These are phyloP conservation scores for Psidium friedrichsthalianum DNA, from an alignment of 345 rosid genomes.

Conservation along the genomic window DNA sequence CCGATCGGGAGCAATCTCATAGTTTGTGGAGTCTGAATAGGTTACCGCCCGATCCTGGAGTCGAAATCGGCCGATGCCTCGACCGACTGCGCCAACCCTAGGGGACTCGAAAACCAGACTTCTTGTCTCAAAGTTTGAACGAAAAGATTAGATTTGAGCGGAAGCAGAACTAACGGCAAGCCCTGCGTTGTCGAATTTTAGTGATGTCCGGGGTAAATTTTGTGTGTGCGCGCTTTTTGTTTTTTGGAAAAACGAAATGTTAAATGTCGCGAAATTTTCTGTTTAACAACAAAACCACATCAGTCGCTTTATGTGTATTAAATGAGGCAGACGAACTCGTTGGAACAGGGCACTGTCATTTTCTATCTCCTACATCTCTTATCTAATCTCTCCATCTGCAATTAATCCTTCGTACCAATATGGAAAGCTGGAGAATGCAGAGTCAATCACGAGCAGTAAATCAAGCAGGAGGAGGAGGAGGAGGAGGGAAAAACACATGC, in stretches of 20 bases:
- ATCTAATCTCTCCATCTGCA: neutral
- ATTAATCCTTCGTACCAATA: neutral
- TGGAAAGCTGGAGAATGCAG: neutral
- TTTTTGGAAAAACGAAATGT: too few species aligned
- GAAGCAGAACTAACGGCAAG: neutral
- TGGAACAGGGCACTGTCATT: neutral
- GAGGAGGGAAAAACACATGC: neutral
- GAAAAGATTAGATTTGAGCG: neutral
- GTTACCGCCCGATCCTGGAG: neutral
- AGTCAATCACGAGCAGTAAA: neutral
- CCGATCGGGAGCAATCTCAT: neutral
- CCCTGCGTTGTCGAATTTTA: neutral
- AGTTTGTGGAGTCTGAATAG: neutral
- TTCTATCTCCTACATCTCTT: neutral
- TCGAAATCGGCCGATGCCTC: neutral
- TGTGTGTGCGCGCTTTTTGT: too few species aligned
- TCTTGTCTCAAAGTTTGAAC: neutral
- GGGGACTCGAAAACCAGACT: neutral
- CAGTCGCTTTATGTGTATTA: neutral
- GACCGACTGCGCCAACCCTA: neutral
- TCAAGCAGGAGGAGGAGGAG: too few species aligned
- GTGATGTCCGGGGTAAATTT: neutral
- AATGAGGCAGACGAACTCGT: neutral
- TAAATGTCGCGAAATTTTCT: neutral
- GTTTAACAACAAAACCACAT: neutral